Conservation (phyloP, 768 basidiomycete species). For the Naganishia vishniacii region DNA sequence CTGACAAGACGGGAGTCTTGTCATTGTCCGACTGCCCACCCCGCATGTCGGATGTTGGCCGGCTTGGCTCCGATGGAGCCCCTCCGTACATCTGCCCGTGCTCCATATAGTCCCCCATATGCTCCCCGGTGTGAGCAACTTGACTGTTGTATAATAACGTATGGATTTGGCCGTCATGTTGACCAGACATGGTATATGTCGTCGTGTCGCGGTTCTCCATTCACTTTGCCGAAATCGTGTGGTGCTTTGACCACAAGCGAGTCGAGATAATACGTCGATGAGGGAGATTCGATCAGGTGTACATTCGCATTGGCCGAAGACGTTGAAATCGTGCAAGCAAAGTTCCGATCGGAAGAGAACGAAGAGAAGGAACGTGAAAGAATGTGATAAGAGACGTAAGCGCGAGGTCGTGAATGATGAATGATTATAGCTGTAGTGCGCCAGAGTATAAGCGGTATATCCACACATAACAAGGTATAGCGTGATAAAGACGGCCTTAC, state of each 20-base stretch:
- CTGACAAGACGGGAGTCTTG: conserved; percentile 22
- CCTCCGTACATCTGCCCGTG: conserved; percentile 7
- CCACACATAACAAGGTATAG: too few species aligned
- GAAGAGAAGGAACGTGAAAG: not conserved
- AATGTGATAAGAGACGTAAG: not conserved
- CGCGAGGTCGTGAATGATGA: not conserved
- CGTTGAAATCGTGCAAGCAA: not conserved
- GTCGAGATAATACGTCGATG: not conserved
- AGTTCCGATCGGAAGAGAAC: not conserved
- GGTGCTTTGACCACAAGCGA: not conserved
- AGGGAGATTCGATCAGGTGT: not conserved
- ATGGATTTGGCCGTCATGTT: conserved; percentile 9
- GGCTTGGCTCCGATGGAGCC: not conserved
- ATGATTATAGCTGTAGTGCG: too few species aligned
- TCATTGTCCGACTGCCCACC: conserved; percentile 9
- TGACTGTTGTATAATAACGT: conserved; percentile 14
- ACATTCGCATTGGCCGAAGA: conserved; percentile 1
- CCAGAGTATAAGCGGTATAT: too few species aligned
- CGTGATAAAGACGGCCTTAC: too few species aligned
- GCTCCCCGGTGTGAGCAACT: not conserved
- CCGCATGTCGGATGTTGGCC: conserved; percentile 4
- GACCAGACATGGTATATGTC: conserved; percentile 1
- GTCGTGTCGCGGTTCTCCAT: not conserved
- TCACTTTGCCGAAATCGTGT: not conserved
- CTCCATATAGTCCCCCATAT: conserved; percentile 9